A percentile compares a stretch with the other conserved stretches of the same genome.
phyloP scores from a whole-genome alignment of 805 yeast species.

The Isabelozyma gotoi region DNA sequence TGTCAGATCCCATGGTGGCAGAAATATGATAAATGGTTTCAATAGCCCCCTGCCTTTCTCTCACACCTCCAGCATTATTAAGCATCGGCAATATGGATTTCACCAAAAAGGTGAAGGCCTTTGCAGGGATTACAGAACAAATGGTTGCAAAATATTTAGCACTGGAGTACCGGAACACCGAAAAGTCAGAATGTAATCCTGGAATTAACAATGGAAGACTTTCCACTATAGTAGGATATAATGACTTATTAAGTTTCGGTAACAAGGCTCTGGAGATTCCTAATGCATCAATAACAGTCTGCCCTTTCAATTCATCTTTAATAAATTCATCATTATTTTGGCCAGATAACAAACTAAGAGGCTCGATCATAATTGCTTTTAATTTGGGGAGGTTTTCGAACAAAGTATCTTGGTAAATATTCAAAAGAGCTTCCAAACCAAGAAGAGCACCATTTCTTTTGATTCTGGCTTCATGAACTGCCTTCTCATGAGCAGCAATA shows the following conservation, averaged over 20 bases:
- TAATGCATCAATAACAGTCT: constrained; percentile 78
- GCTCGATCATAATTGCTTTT: constrained; percentile 60
- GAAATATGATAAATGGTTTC: constrained; percentile 89
- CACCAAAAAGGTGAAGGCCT: constrained; percentile 78
- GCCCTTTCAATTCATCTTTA: constrained; percentile 58
- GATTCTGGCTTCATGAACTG: constrained; percentile 69
- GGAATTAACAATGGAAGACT: constrained; percentile 46
- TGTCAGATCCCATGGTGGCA: constrained; percentile 79
- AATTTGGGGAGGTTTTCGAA: constrained; percentile 69
- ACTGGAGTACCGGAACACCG: constrained; percentile 87
- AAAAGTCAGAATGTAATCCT: constrained; percentile 61
- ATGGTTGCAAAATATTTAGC: constrained; percentile 86
- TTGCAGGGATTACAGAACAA: constrained; percentile 65
- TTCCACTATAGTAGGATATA: constrained; percentile 52
- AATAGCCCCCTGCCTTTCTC: constrained; percentile 88
- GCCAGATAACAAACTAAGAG: constrained; percentile 46
- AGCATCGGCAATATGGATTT: constrained; percentile 75
- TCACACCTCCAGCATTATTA: constrained; percentile 67
- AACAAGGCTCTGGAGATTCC: constrained; percentile 77
- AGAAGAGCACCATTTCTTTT: constrained; percentile 83
- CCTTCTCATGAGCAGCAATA: constrained; percentile 57
- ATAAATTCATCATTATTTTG: constrained; percentile 23
- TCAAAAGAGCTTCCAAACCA: constrained; percentile 61
- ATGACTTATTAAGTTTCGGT: constrained; percentile 52
- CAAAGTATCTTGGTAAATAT: constrained; percentile 50